Evolutionary conservation across 495 filamentous ascomycete genomes (phyloP), one percentile per base, ranked within the genome.

Genomic region (Aspergillus homomorphus): DNA sequence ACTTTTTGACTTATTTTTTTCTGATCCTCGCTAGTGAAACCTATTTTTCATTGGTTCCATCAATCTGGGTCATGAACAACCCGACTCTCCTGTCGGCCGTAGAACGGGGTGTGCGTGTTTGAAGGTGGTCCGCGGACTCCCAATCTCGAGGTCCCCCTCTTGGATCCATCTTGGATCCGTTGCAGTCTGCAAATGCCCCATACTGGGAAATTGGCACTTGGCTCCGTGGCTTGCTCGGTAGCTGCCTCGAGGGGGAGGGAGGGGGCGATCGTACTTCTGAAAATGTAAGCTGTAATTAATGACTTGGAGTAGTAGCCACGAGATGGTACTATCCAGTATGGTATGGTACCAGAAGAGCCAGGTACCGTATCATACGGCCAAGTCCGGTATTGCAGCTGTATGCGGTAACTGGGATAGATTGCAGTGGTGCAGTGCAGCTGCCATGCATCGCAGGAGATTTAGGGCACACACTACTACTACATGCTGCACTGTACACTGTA

Each of bases 41-140:
- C 18, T 45, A 49, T 15, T 19, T 23, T 56, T 20, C 54, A 48
- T 56, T 49, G 54, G 54, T 56, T 56, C 54, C 54, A 56, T 56
- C 54, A 45, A 56, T 56, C 54, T 57, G 54, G 54, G 21, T 50
- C 22, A 24, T 42, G 45, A 19, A 38, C 33, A 28, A 9, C 26
- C n/a, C 26, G 26, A 45, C 9, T 23, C 44, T 28, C 28, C 44
- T 49, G 45, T 57, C 33, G 26, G 28, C 30, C 46, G 28, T 42
- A 49, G 48, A 23, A 51, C 22, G 23, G 48, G 18, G 48, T 23
- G 28, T 23, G 24, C 9, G 24, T 8, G 48, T 15, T 9, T 38
- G 33, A 38, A 38, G 33, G 33, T 38, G 33, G 33, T 12, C 5
- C n/a, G n/a, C n/a, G n/a, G n/a, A n/a, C n/a, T n/a, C n/a, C n/a